phyloP scores from a whole-genome alignment of 768 basidiomycete species.

The Sarcodon aspratus region DNA sequence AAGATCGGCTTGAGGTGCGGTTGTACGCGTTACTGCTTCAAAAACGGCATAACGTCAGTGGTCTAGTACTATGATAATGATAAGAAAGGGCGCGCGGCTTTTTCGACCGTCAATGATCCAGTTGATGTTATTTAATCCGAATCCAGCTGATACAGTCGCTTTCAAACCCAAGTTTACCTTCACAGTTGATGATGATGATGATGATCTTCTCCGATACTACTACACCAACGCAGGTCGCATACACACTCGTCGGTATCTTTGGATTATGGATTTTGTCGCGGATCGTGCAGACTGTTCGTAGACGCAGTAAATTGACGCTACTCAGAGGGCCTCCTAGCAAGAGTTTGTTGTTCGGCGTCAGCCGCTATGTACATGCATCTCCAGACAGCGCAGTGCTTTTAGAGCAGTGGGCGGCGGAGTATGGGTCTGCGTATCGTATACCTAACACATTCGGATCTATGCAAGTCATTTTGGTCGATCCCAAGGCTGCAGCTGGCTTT shows the following conservation, averaged over 20 bases:
- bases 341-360: slow-evolving; percentile 31
- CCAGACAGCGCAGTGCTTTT: slow-evolving; percentile 22
- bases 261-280: slow-evolving; percentile 11
- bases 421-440: slow-evolving; percentile 35
- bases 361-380: slow-evolving; percentile 15
- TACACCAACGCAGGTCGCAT: too few relatives aligned
- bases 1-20: too few relatives aligned
- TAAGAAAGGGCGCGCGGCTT: too few relatives aligned
- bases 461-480: slow-evolving; percentile 13
- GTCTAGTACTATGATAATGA: too few relatives aligned
- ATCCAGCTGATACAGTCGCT: too few relatives aligned
- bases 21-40: too few relatives aligned
- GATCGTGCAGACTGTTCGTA: slow-evolving; percentile 5
- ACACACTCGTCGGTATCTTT: not conserved
- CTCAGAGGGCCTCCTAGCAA: slow-evolving; percentile 31
- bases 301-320: slow-evolving; percentile 16
- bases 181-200: too few relatives aligned
- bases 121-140: too few relatives aligned
- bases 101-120: too few relatives aligned
- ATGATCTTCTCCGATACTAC: too few relatives aligned
- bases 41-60: too few relatives aligned
- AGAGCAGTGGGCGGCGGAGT: slow-evolving; percentile 35
- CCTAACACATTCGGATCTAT: slow-evolving; percentile 15
- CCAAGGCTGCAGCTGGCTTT: slow-evolving; percentile 39
- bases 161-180: too few relatives aligned